These are phyloP conservation scores for Margaritispora aquatica DNA, from an alignment of 495 filamentous ascomycete genomes.

Conservation along the genomic window DNA sequence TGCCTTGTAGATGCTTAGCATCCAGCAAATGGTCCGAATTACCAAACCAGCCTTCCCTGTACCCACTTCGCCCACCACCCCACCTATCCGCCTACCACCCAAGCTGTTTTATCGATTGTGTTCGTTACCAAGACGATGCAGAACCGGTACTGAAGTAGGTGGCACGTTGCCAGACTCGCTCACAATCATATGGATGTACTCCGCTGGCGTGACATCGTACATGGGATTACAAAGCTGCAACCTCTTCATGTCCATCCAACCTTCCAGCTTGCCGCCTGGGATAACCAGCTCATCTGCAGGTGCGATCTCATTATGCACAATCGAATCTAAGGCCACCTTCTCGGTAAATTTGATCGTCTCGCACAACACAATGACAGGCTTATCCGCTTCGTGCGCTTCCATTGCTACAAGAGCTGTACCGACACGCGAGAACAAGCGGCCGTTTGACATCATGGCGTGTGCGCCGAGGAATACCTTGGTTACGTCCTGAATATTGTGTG, in stretches of 20 bases:
- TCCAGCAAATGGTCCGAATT: no score
- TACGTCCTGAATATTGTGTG: slow-evolving; percentile 63
- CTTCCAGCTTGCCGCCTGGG: slow-evolving; percentile 31
- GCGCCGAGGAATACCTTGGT: slow-evolving; percentile 83
- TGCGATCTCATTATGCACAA: slow-evolving; percentile 89
- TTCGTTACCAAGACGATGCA: slow-evolving; percentile 42
- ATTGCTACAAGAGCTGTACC: slow-evolving; percentile 89
- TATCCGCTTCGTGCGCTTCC: slow-evolving; percentile 63
- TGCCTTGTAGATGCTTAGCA: neutral
- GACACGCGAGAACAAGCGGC: slow-evolving; percentile 76
- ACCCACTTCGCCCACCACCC: no score
- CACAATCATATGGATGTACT: slow-evolving; percentile 81
- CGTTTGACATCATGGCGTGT: slow-evolving; percentile 87
- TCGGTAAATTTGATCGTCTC: slow-evolving; percentile 97
- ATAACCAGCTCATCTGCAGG: slow-evolving; percentile 54
- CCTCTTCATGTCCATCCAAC: slow-evolving; percentile 56
- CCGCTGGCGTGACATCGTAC: slow-evolving; percentile 91
- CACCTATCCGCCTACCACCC: neutral
- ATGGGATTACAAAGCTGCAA: slow-evolving; percentile 75
- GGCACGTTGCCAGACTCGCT: slow-evolving; percentile 87
- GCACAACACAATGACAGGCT: slow-evolving; percentile 85
- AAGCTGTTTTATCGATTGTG: slow-evolving; percentile 26
- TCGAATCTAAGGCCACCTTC: slow-evolving; percentile 79
- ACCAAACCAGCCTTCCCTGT: no score
- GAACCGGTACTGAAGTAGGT: slow-evolving; percentile 70